Percentiles rank a stretch among this genome's conserved stretches.
Evolutionary conservation across 2,329 filamentous ascomycete species (phyloP).

Genomic region (Xylaria sp.): DNA sequence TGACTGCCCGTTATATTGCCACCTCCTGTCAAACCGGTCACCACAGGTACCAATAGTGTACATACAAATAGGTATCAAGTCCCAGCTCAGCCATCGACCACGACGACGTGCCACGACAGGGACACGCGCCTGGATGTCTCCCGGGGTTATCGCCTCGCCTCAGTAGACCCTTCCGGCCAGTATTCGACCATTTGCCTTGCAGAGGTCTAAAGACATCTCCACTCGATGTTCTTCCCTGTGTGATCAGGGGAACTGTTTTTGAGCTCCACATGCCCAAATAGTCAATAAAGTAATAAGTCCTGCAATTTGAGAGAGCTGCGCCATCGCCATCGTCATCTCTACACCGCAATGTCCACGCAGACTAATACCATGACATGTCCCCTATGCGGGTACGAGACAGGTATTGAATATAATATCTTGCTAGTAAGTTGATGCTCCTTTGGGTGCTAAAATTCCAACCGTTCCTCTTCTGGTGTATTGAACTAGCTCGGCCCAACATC

Average conservation of each 20-base stretch:
- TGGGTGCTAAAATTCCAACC: not conserved
- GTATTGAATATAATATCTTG: conserved; percentile 52
- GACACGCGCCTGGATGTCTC: conserved; percentile 11
- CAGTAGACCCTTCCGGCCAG: not conserved
- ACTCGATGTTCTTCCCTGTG: not conserved
- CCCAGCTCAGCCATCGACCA: conserved; percentile 3
- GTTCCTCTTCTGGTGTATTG: not conserved
- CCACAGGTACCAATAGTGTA: not conserved
- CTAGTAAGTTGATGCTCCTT: conserved; percentile 46
- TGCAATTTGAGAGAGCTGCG: not conserved
- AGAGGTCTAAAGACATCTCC: not conserved
- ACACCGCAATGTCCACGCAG: conserved; percentile 29
- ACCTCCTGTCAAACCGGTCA: not conserved
- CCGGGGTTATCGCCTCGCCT: not conserved
- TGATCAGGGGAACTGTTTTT: not conserved
- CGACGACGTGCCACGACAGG: conserved; percentile 18
- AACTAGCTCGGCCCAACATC: not conserved
- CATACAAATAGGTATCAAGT: conserved; percentile 1
- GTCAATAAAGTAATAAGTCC: conserved; percentile 4
- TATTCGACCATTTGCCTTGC: not conserved
- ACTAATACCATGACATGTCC: conserved; percentile 48
- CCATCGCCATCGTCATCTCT: not conserved
- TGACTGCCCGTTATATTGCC: conserved; percentile 1
- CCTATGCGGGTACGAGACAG: conserved; percentile 53
- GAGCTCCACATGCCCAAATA: not conserved